phyloP scores from a whole-genome alignment of 495 filamentous ascomycete species.

The Rostrohypoxylon terebratum region DNA sequence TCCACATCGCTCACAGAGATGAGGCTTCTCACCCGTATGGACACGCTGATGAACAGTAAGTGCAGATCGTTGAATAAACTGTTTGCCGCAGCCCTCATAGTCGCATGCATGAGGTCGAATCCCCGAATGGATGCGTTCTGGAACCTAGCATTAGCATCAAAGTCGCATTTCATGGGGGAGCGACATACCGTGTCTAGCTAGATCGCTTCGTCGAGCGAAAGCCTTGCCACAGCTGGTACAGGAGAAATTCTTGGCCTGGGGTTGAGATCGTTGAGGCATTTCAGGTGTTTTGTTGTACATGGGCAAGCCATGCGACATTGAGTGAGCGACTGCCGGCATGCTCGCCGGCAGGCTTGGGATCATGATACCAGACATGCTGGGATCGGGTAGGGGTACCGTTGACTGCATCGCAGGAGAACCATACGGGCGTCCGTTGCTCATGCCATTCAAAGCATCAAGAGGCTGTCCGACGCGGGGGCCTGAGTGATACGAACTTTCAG shows the following conservation, averaged over 20 bases:
- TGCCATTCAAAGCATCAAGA: conserved; percentile 66
- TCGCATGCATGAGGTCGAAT: conserved; percentile 94
- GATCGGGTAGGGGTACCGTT: conserved; percentile 59
- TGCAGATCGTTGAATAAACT: conserved; percentile 98
- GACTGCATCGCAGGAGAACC: conserved; percentile 60
- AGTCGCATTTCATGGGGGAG: background rate
- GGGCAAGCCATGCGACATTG: conserved; percentile 42
- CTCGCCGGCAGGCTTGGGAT: conserved; percentile 46
- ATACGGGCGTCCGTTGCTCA: conserved; percentile 43
- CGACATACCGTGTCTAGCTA: conserved; percentile 89
- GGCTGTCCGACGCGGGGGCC: conserved; percentile 57
- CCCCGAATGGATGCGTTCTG: conserved; percentile 96
- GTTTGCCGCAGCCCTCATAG: conserved; percentile 87
- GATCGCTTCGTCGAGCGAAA: conserved; percentile 93
- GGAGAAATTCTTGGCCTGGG: conserved; percentile 78
- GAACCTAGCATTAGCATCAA: conserved; percentile 47
- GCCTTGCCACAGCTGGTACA: conserved; percentile 91
- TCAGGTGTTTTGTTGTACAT: conserved; percentile 53
- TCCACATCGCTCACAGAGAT: conserved; percentile 96
- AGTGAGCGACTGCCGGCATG: conserved; percentile 47
- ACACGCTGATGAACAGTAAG: conserved; percentile 95
- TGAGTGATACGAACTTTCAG: conserved; percentile 73
- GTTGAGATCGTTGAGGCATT: conserved; percentile 49
- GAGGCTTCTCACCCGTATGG: conserved; percentile 97
- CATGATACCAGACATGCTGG: conserved; percentile 57